Conservation (phyloP, 2,329 filamentous ascomycete genomes). For the Epichloe sibirici region DNA sequence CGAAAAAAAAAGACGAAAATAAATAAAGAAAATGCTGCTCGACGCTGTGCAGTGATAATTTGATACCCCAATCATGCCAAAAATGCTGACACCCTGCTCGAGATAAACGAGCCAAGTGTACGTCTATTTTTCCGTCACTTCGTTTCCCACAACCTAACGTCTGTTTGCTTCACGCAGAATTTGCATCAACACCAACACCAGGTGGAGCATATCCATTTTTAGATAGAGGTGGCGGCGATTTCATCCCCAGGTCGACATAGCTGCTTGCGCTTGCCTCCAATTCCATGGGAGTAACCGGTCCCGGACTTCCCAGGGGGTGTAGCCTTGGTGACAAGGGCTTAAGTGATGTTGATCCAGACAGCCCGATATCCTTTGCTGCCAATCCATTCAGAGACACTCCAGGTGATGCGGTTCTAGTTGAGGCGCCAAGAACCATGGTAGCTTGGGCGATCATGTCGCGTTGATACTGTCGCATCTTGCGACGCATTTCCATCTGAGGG, state of each 20-base stretch:
- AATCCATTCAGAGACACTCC: constrained; percentile 23
- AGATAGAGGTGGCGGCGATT: neutral
- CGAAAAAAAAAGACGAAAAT: neutral
- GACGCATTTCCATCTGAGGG: constrained; percentile 32
- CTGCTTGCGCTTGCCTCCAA: constrained; percentile 29
- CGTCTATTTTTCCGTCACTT: neutral
- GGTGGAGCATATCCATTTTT: neutral
- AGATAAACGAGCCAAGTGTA: neutral
- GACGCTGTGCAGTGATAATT: neutral
- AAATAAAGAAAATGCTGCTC: neutral
- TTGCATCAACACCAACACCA: neutral
- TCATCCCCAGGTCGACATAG: constrained; percentile 20
- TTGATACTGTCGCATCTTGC: constrained; percentile 45
- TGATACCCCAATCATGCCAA: neutral
- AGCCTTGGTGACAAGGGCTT: constrained; percentile 40
- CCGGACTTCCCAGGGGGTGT: constrained; percentile 42
- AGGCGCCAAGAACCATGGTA: constrained; percentile 27
- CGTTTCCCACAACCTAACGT: neutral
- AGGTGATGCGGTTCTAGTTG: constrained; percentile 13
- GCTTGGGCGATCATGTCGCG: constrained; percentile 49
- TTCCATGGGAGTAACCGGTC: constrained; percentile 50
- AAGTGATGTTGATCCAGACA: constrained; percentile 24
- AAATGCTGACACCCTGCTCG: neutral
- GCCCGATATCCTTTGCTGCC: constrained; percentile 25
- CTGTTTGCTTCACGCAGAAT: neutral